A percentile compares a stretch with the other conserved stretches of the same genome.
These are phyloP conservation scores for Trichosanthes cucumerina DNA, from an alignment of 306 rosid genomes.

Conservation along the genomic window DNA sequence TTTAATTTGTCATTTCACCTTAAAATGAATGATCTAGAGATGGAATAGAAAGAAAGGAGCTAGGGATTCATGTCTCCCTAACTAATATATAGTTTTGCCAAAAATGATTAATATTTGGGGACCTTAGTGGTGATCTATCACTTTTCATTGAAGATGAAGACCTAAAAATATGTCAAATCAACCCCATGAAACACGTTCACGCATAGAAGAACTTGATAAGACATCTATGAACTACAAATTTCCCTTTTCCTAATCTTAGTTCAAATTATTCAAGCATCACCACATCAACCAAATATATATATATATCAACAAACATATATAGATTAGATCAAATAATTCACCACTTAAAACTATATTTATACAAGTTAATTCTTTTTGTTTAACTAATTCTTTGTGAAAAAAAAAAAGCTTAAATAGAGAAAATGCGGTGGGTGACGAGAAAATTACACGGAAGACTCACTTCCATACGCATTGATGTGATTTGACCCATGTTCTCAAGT, in stretches of 20 bases:
- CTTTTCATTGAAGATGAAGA: background rate
- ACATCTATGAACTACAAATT: background rate
- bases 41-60: background rate
- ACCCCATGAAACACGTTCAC: background rate
- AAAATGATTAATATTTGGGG: slow-evolving; percentile 1
- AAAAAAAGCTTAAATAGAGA: background rate
- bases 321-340: background rate
- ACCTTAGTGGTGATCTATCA: background rate
- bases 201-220: background rate
- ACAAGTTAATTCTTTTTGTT: background rate
- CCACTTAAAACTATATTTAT: background rate
- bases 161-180: background rate
- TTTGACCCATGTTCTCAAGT: too few relatives aligned
- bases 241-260: background rate
- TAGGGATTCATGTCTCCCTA: background rate
- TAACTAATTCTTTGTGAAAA: background rate
- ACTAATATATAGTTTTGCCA: background rate
- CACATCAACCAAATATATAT: background rate
- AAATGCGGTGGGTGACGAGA: background rate
- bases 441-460: too few relatives aligned
- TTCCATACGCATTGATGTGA: too few relatives aligned
- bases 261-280: background rate
- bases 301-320: background rate
- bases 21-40: background rate
- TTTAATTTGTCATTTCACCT: background rate